phyloP scores from a whole-genome alignment of 352 stramenopile species.

The Globisporangium perplexum region DNA sequence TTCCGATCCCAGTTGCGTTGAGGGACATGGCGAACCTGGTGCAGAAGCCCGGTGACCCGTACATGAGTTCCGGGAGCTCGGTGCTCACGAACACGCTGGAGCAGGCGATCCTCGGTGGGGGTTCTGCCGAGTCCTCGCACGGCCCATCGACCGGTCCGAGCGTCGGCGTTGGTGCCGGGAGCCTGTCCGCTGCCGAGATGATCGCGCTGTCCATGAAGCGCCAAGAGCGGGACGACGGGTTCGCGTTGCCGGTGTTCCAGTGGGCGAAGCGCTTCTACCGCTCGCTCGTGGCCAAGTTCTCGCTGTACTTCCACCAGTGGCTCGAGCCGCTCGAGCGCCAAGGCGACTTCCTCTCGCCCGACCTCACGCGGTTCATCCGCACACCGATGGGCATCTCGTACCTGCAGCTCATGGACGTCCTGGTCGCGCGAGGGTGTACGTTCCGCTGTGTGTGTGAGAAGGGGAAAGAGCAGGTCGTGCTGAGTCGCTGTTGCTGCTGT shows the following conservation, averaged over 20 bases:
- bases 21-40: slow-evolving; percentile 21
- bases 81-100: slow-evolving; percentile 54
- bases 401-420: slow-evolving; percentile 73
- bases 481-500: neutral
- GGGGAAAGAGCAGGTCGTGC: neutral
- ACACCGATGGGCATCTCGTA: slow-evolving; percentile 78
- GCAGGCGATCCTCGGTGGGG: slow-evolving; percentile 54
- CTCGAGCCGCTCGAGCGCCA: slow-evolving; percentile 65
- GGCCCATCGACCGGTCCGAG: neutral
- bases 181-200: slow-evolving; percentile 62
- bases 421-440: slow-evolving; percentile 63
- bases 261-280: slow-evolving; percentile 80
- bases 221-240: slow-evolving; percentile 72
- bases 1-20: slow-evolving; percentile 19
- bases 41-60: slow-evolving; percentile 41
- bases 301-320: slow-evolving; percentile 79
- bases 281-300: slow-evolving; percentile 81
- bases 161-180: neutral
- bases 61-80: slow-evolving; percentile 28
- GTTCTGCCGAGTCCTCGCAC: neutral
- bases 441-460: neutral
- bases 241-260: slow-evolving; percentile 72
- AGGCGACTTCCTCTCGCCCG: slow-evolving; percentile 48
- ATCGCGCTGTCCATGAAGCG: slow-evolving; percentile 70
- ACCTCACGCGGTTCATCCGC: slow-evolving; percentile 69